Percentiles rank a stretch among this genome's conserved stretches.
phyloP scores from a whole-genome alignment of 257 asterid species.

The Coffea canephora region DNA sequence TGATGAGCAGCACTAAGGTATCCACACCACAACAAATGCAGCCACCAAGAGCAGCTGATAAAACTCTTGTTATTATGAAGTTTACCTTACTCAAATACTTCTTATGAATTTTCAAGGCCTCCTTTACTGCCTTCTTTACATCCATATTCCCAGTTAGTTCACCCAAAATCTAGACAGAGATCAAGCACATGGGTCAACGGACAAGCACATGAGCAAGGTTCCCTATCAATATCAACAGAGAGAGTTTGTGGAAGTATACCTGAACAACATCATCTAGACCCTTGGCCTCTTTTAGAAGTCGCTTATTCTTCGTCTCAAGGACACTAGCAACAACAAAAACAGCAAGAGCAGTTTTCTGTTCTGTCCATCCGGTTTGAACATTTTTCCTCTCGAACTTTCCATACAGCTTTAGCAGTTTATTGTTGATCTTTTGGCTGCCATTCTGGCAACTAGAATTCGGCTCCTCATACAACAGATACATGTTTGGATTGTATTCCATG shows the following conservation, averaged over 20 bases:
- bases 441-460: slow-evolving; percentile 28
- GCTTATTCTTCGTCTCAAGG: slow-evolving; percentile 80
- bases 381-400: slow-evolving; percentile 86
- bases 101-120: slow-evolving; percentile 75
- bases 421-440: slow-evolving; percentile 43
- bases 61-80: slow-evolving; percentile 10
- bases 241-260: slow-evolving; percentile 33
- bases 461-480: slow-evolving; percentile 60
- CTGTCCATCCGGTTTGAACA: slow-evolving; percentile 71
- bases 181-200: not conserved
- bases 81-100: slow-evolving; percentile 86
- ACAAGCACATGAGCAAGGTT: not conserved
- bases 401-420: slow-evolving; percentile 61
- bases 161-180: slow-evolving; percentile 64
- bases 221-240: not conserved
- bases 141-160: slow-evolving; percentile 90
- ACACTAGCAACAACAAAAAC: slow-evolving; percentile 92
- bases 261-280: slow-evolving; percentile 89
- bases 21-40: not conserved
- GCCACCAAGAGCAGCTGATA: not conserved
- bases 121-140: slow-evolving; percentile 75
- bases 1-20: not conserved
- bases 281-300: slow-evolving; percentile 77
- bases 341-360: slow-evolving; percentile 75
- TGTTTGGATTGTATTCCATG: slow-evolving; percentile 91